Percentiles rank a stretch among this genome's conserved stretches.
phyloP scores from a whole-genome alignment of 257 asterid genomes.

The Prunella vulgaris region DNA sequence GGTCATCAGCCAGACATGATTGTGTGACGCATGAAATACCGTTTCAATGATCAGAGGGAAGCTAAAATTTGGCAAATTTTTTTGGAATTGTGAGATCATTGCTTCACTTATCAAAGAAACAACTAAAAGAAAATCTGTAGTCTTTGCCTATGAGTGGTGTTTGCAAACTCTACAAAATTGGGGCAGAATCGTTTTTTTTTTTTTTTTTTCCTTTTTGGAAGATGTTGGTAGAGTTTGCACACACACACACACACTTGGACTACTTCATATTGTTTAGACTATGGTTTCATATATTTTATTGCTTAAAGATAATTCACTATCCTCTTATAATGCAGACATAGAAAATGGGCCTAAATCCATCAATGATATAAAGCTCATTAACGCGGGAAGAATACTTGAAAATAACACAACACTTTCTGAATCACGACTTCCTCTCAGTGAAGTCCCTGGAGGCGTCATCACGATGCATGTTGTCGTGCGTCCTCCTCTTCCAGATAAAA shows the following conservation, averaged over 20 bases:
- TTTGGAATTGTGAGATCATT: not conserved
- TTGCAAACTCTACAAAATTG: not conserved
- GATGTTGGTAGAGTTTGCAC: not conserved
- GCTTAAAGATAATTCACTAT: not conserved
- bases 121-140: too few species aligned
- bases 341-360: conserved; percentile 71
- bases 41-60: not conserved
- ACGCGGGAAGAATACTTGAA: conserved; percentile 87
- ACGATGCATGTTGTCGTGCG: conserved; percentile 90
- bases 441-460: conserved; percentile 80
- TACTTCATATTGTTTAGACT: conserved; percentile 20
- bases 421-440: conserved; percentile 71
- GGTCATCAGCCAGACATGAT: not conserved
- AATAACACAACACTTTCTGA: conserved; percentile 71
- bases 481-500: conserved; percentile 66
- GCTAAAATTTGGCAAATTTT: not conserved
- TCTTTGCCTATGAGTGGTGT: not conserved
- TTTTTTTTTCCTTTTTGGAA: too few species aligned
- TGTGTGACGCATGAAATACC: not conserved
- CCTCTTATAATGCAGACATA: conserved; percentile 46
- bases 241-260: not conserved
- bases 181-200: too few species aligned
- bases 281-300: conserved; percentile 22
- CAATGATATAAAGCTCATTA: conserved; percentile 75
- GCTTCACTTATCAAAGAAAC: too few species aligned